Evolutionary conservation across 768 basidiomycete species (phyloP).

Genomic region (Termitomyces sp.): DNA sequence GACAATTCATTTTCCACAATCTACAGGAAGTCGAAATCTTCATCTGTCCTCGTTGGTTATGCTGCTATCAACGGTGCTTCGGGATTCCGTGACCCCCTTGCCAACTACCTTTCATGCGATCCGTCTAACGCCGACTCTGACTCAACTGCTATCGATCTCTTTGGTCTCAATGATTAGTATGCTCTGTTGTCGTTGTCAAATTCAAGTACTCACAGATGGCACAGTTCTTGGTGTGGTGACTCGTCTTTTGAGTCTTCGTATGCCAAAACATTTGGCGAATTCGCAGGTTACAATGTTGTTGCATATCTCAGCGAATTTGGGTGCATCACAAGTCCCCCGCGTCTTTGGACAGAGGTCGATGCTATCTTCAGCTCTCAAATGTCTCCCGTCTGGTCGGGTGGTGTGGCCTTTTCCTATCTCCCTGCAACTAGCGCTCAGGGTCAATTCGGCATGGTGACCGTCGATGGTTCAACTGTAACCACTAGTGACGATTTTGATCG

Average conservation of each 20-base stretch:
- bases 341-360: constrained; percentile 77
- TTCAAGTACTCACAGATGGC: not conserved
- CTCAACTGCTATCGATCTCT: constrained; percentile 73
- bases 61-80: constrained; percentile 75
- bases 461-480: constrained; percentile 69
- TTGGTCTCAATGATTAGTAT: constrained; percentile 85
- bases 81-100: constrained; percentile 61
- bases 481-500: constrained; percentile 64
- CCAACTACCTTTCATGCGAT: constrained; percentile 81
- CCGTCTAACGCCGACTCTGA: constrained; percentile 47
- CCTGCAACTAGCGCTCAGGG: constrained; percentile 70
- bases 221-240: constrained; percentile 81
- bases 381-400: constrained; percentile 83
- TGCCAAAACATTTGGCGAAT: constrained; percentile 49
- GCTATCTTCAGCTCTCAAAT: constrained; percentile 72
- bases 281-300: constrained; percentile 64
- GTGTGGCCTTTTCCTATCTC: constrained; percentile 89
- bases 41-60: constrained; percentile 74
- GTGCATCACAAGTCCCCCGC: constrained; percentile 57
- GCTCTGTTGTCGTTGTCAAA: constrained; percentile 23
- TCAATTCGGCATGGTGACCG: constrained; percentile 82
- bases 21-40: constrained; percentile 58
- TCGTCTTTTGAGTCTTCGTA: constrained; percentile 57
- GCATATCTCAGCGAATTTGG: constrained; percentile 93
- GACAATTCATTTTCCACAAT: not conserved